A percentile compares a stretch with the other conserved stretches of the same genome.
phyloP scores from a whole-genome alignment of 1,139 yeast genomes.

The Kodamaea alishanica region DNA sequence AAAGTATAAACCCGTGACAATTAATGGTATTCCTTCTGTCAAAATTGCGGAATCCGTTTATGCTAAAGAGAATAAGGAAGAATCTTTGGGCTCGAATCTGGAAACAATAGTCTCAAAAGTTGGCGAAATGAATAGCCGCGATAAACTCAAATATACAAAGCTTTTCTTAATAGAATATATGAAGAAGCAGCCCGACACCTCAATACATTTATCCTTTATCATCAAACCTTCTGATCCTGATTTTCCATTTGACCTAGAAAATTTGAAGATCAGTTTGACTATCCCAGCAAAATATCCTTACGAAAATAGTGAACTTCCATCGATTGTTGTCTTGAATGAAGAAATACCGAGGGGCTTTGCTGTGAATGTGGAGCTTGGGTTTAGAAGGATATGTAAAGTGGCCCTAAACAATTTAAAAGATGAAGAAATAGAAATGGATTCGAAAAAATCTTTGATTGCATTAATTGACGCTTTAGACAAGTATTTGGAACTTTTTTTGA shows the following conservation, averaged over 20 bases:
- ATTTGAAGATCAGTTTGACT: constrained; percentile 47
- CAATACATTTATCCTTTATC: constrained; percentile 32
- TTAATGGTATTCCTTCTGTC: constrained; percentile 29
- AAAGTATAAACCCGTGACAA: constrained; percentile 28
- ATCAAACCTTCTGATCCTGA: constrained; percentile 68
- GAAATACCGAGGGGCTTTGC: constrained; percentile 75
- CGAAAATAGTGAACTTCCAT: constrained; percentile 30
- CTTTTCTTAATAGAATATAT: constrained; percentile 14
- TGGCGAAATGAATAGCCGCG: constrained; percentile 8
- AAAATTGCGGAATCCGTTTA: constrained; percentile 6
- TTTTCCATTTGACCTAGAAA: constrained; percentile 61
- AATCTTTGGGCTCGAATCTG: constrained; percentile 5
- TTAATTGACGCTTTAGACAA: constrained; percentile 55
- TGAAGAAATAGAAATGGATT: constrained; percentile 34
- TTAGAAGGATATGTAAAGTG: constrained; percentile 44
- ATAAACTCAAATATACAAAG: constrained; percentile 13
- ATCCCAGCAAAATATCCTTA: constrained; percentile 58
- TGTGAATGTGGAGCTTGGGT: constrained; percentile 63
- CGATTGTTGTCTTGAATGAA: constrained; percentile 53
- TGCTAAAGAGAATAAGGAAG: constrained; percentile 1
- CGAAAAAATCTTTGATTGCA: constrained; percentile 49
- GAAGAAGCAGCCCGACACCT: constrained; percentile 12
- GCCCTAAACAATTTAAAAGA: constrained; percentile 25
- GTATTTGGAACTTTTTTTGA: constrained; percentile 54
- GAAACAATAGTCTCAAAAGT: constrained; percentile 1